Base-by-base conservation (phyloP, 371 early-diverging fungal species). In the Mucor lusitanicus region DNA sequence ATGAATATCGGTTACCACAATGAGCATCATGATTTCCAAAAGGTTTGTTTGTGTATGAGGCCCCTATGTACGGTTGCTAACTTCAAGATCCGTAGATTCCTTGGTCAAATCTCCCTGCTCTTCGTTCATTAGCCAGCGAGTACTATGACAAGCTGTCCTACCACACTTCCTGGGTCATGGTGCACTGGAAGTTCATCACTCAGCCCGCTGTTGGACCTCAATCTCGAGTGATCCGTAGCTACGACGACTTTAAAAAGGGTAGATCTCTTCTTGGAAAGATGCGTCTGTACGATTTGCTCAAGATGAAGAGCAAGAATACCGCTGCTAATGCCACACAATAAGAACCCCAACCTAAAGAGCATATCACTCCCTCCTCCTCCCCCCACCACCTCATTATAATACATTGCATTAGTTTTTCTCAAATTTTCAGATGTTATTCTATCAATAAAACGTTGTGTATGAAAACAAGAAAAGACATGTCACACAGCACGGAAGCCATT, bases 1-100 rank as follows among this genome's bases (percentile, higher is more conserved):
- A 86, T 94, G 83, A 94, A 94, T 81, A 93, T 95, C 64, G 94
- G 94, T 19, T 95, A 94, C 78, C 98, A 99, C 83, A 97, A 96
- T 79, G 98, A 99, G 84, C 98, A 99, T 85, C 98, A 98, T 83
- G 99, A 99, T 79, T 97, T 94, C 78, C 88, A 85, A 67, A 86
- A 84, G 67, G 86, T 91, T 58, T 58, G 28, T 58, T 58, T 58
- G 35, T 37, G 17, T 33, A 37, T 58, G 35, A n/a, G n/a, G n/a
- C n/a, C n/a, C n/a, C n/a, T n/a, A n/a, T 9, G 2, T 46, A 23
- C 33, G 21, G 6, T 21, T 50, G 8, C 25, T 21, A 1, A 39
- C 55, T 15, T 15, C 27, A 39, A 11, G 37, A 37, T 32, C 35
- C 65, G 6, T 71, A 91, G 87, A 84, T 95, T 61, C 95, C 99